Percentiles rank a stretch among this genome's conserved stretches.
Conservation (phyloP, 1,284 basidiomycete species). For the Papiliotrema laurentii region DNA sequence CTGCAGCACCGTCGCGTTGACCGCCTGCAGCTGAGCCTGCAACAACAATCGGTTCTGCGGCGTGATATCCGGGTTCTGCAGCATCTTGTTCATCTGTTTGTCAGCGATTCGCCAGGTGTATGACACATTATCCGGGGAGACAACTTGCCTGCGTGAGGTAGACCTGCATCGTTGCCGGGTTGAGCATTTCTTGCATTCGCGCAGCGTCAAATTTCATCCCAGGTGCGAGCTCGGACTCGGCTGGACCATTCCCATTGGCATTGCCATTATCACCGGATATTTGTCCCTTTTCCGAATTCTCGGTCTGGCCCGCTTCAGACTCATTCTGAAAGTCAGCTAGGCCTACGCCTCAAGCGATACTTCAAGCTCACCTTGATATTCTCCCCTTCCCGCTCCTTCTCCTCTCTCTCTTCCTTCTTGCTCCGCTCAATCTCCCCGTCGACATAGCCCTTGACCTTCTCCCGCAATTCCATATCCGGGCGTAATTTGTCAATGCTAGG, state of each 20-base stretch:
- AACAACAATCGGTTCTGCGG: constrained; percentile 18
- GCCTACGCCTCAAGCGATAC: neutral
- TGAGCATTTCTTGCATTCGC: constrained; percentile 24
- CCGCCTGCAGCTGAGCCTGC: constrained; percentile 30
- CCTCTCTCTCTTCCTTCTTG: constrained; percentile 55
- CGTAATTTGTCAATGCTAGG: constrained; percentile 76
- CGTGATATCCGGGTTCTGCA: constrained; percentile 29
- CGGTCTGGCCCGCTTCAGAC: neutral
- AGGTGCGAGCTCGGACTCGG: neutral
- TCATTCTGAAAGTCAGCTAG: neutral
- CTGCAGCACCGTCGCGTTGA: constrained; percentile 36
- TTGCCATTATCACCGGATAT: neutral
- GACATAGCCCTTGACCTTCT: constrained; percentile 72
- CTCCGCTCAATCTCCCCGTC: constrained; percentile 77
- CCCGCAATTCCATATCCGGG: constrained; percentile 70
- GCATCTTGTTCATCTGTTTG: constrained; percentile 29
- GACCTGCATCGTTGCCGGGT: constrained; percentile 26
- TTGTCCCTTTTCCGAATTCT: neutral
- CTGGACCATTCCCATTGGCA: neutral
- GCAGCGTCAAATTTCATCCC: constrained; percentile 7
- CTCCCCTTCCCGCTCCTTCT: constrained; percentile 16
- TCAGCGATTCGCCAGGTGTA: constrained; percentile 5
- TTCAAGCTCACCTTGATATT: constrained; percentile 1
- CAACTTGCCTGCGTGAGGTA: constrained; percentile 26
- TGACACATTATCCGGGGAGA: neutral